phyloP scores from a whole-genome alignment of 805 yeast species.

The Spathaspora girioi region DNA sequence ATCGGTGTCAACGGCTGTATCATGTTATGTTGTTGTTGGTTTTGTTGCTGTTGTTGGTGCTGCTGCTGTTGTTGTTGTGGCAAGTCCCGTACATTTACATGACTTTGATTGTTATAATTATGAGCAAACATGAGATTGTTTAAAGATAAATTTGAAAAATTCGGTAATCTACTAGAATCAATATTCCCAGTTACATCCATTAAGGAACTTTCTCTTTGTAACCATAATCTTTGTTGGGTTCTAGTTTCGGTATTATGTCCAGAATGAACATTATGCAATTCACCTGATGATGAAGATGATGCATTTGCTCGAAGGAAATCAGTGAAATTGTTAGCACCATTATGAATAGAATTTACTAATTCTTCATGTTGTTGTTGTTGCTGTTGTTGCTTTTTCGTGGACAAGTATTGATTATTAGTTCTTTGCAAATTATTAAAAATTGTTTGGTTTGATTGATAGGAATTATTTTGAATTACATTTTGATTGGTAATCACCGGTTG shows the following conservation, averaged over 20 bases:
- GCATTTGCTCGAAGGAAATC: constrained; percentile 19
- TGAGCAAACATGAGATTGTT: constrained; percentile 38
- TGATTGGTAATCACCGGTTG: constrained; percentile 31
- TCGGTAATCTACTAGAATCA: constrained; percentile 27
- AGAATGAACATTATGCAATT: not conserved
- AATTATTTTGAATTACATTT: constrained; percentile 29
- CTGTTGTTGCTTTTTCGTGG: constrained; percentile 16
- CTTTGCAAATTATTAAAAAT: constrained; percentile 40
- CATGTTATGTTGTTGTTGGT: not conserved
- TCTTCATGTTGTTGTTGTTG: constrained; percentile 4
- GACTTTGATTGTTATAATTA: constrained; percentile 22
- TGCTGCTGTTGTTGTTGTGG: constrained; percentile 3
- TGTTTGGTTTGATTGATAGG: constrained; percentile 41
- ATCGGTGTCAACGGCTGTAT: not conserved
- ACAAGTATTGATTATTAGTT: constrained; percentile 32
- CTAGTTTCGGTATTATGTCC: constrained; percentile 47
- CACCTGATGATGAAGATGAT: constrained; percentile 7
- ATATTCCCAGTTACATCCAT: constrained; percentile 45
- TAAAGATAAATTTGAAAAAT: constrained; percentile 37
- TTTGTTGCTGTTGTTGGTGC: not conserved
- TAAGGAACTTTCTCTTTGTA: constrained; percentile 72
- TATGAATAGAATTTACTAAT: constrained; percentile 9
- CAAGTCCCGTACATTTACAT: constrained; percentile 13
- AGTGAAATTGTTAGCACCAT: constrained; percentile 28
- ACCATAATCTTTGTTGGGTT: constrained; percentile 82